These are phyloP conservation scores for Pseudopyricularia cyperi DNA, from an alignment of 2,329 filamentous ascomycete genomes.

Conservation along the genomic window DNA sequence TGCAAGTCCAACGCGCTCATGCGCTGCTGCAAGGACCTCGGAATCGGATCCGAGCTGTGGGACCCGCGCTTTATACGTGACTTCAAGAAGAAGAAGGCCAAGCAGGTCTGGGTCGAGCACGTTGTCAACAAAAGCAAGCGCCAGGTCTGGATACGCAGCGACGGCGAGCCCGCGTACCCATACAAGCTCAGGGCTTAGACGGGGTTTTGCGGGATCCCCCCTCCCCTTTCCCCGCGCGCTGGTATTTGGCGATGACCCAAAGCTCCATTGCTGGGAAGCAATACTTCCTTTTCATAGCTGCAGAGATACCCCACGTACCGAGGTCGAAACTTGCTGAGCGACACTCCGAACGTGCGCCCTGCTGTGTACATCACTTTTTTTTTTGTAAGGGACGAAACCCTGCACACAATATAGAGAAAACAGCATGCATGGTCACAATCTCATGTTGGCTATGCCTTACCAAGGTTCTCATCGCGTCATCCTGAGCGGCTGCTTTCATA, in stretches of 20 bases:
- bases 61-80: constrained; percentile 80
- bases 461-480: too few relatives aligned
- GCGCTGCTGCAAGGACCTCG: constrained; percentile 96
- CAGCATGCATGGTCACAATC: neutral
- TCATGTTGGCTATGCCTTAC: neutral
- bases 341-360: neutral
- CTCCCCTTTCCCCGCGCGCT: too few relatives aligned
- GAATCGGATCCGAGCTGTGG: constrained; percentile 91
- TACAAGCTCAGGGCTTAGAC: constrained; percentile 25
- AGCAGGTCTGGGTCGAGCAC: constrained; percentile 87
- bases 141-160: constrained; percentile 78
- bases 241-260: too few relatives aligned
- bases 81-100: constrained; percentile 62
- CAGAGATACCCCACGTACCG: neutral
- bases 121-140: constrained; percentile 73
- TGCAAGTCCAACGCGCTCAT: constrained; percentile 97
- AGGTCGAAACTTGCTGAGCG: neutral
- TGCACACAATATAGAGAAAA: neutral
- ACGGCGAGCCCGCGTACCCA: constrained; percentile 56
- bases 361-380: neutral
- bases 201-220: too few relatives aligned
- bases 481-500: neutral
- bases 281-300: neutral
- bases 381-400: neutral
- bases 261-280: too few relatives aligned